phyloP scores from a whole-genome alignment of 345 rosid species.

The Brassica juncea region DNA sequence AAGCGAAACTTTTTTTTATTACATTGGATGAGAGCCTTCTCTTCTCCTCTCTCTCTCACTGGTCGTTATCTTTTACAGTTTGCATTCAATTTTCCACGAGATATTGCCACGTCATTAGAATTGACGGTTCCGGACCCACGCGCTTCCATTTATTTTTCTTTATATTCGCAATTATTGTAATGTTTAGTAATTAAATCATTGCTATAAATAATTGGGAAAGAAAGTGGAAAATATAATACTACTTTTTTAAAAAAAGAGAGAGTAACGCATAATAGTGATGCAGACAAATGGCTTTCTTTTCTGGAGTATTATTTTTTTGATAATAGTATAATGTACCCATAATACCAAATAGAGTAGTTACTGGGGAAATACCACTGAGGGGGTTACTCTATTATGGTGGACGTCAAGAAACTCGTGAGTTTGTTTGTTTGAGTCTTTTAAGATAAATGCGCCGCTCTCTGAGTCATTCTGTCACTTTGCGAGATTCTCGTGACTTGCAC shows the following conservation, averaged over 20 bases:
- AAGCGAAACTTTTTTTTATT: conserved; percentile 1
- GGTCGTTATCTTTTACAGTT: conserved; percentile 63
- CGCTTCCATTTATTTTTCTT: not conserved
- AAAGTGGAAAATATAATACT: not conserved
- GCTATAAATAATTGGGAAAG: conserved; percentile 12
- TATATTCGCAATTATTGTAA: conserved; percentile 23
- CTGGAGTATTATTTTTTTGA: not conserved
- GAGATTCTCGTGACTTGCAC: conserved; percentile 34
- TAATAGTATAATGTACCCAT: too few relatives aligned
- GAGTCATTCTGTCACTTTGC: conserved; percentile 12
- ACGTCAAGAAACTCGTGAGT: conserved; percentile 38
- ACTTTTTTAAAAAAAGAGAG: not conserved
- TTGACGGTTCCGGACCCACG: conserved; percentile 46
- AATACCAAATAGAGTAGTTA: not conserved
- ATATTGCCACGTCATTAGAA: conserved; percentile 54
- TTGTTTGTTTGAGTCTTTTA: conserved; percentile 15
- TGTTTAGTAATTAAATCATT: conserved; percentile 6
- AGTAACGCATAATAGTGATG: conserved; percentile 34
- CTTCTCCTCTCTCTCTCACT: conserved; percentile 27
- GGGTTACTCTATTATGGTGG: conserved; percentile 20
- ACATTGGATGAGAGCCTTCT: conserved; percentile 23
- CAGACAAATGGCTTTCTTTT: conserved; percentile 32
- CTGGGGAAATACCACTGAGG: conserved; percentile 11
- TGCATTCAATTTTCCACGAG: conserved; percentile 49
- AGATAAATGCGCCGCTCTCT: conserved; percentile 30